Conservation (phyloP, 2,329 filamentous ascomycete genomes). For the Aspergillus sp. region DNA sequence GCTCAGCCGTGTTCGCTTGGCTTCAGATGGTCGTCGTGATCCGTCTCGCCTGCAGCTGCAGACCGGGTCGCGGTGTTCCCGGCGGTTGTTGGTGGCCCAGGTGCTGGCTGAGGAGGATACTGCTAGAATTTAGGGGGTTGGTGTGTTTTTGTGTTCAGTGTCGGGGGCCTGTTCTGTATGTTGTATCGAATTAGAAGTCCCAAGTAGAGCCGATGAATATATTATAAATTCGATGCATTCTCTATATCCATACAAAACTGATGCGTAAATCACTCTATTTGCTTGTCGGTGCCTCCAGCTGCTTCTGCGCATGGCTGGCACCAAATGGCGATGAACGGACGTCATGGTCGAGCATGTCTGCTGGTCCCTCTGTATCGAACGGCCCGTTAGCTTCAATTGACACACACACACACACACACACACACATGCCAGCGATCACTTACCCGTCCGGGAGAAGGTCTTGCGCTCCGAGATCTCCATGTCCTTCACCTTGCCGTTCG, state of each 20-base stretch:
- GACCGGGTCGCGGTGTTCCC: conserved; percentile 9
- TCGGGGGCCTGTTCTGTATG: no score
- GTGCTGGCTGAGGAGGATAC: conserved; percentile 9
- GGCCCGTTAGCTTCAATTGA: no score
- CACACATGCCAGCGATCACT: no score
- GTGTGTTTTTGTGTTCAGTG: no score
- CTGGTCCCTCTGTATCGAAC: conserved; percentile 12
- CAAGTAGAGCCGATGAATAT: no score
- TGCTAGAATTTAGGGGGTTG: conserved; percentile 4
- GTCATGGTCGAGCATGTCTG: conserved; percentile 37
- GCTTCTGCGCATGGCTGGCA: no score
- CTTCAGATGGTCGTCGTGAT: conserved; percentile 13
- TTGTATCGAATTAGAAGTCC: no score
- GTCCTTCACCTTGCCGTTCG: conserved; percentile 44
- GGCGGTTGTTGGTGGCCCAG: conserved; percentile 6
- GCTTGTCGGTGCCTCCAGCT: no score
- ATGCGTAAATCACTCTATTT: no score
- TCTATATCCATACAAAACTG: conserved; percentile 10
- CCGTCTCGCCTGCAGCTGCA: neutral
- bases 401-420: no score
- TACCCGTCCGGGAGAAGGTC: conserved; percentile 34
- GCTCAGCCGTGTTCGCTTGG: conserved; percentile 17
- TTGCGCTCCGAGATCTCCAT: conserved; percentile 33
- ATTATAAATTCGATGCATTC: no score
- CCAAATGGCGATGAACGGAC: neutral